Percentiles rank a stretch among this genome's conserved stretches.
These are phyloP conservation scores for Odontarrhena argentea DNA, from an alignment of 345 rosid species.

Conservation along the genomic window DNA sequence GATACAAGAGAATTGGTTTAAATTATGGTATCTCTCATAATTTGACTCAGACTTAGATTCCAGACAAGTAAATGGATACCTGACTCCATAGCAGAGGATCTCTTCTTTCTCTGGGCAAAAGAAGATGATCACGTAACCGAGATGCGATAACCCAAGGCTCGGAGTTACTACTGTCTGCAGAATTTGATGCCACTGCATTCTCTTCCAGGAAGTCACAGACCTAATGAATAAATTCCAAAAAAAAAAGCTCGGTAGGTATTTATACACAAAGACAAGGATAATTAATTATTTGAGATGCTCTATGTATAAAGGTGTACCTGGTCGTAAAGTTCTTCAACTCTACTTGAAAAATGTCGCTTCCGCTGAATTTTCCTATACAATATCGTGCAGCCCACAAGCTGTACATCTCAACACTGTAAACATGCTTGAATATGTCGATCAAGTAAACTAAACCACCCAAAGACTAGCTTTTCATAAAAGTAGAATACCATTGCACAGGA, in stretches of 20 bases:
- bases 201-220: constrained; percentile 90
- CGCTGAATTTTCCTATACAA: constrained; percentile 49
- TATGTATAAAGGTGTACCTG: constrained; percentile 51
- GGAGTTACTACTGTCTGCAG: constrained; percentile 44
- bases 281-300: not conserved
- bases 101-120: constrained; percentile 84
- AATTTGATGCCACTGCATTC: constrained; percentile 64
- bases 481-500: constrained; percentile 59
- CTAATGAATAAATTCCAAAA: constrained; percentile 42
- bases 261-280: constrained; percentile 15
- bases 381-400: constrained; percentile 58
- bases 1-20: not conserved
- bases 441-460: constrained; percentile 45
- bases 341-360: constrained; percentile 48
- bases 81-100: constrained; percentile 76
- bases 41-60: not conserved
- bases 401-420: constrained; percentile 61
- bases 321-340: constrained; percentile 69
- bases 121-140: constrained; percentile 81
- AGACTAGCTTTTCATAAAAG: constrained; percentile 36
- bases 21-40: not conserved
- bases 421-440: constrained; percentile 53
- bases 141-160: constrained; percentile 91
- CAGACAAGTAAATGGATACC: constrained; percentile 52
- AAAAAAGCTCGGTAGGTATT: not conserved